Evolutionary conservation across 83 land plant species (phyloP).

Genomic region (Picea abies): DNA sequence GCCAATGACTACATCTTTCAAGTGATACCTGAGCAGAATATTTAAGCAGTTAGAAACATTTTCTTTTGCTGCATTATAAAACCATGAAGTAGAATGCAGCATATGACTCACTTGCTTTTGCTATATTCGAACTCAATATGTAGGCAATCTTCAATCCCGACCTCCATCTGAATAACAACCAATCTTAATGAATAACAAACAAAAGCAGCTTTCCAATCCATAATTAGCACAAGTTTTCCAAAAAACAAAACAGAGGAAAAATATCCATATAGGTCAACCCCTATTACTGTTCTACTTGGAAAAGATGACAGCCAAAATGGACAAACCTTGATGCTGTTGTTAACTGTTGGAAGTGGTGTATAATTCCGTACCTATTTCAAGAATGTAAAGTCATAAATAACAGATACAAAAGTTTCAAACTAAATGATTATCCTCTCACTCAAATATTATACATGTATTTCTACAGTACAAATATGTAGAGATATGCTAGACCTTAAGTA

Average conservation of each 20-base stretch:
- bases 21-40: constrained; percentile 69
- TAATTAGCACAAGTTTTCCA: neutral
- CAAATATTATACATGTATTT: neutral
- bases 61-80: neutral
- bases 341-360: constrained; percentile 78
- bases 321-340: constrained; percentile 94
- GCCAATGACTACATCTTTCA: constrained; percentile 94
- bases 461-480: neutral
- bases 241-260: neutral
- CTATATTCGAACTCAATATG: constrained; percentile 98
- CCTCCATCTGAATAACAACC: constrained; percentile 83
- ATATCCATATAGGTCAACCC: neutral
- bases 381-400: neutral
- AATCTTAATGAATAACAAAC: neutral
- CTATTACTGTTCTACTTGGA: neutral
- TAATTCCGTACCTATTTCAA: constrained; percentile 85
- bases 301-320: constrained; percentile 1
- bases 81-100: neutral
- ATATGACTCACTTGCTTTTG: constrained; percentile 91
- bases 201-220: neutral
- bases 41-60: constrained; percentile 4
- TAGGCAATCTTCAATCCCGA: constrained; percentile 98
- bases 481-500: neutral
- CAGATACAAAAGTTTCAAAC: neutral
- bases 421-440: neutral